Conservation (phyloP, 2,329 filamentous ascomycete genomes). For the Arthroderma uncinatum region DNA sequence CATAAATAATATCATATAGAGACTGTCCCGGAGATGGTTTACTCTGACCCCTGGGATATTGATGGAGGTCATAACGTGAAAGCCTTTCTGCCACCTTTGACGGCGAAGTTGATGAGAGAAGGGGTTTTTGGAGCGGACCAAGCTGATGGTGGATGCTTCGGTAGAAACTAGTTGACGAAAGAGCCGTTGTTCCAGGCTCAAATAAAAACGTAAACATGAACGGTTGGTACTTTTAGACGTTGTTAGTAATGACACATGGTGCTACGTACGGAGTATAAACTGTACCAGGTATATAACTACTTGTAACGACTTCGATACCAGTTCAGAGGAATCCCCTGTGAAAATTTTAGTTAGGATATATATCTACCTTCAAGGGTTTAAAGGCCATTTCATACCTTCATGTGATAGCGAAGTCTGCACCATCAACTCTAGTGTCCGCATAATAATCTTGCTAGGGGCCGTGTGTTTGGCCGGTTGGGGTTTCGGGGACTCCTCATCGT, state of each 20-base stretch:
- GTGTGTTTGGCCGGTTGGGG: neutral
- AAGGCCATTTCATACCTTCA: conserved; percentile 14
- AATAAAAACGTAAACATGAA: conserved; percentile 43
- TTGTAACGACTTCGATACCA: conserved; percentile 19
- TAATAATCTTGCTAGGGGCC: conserved; percentile 21
- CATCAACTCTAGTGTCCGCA: conserved; percentile 28
- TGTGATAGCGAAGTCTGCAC: conserved; percentile 15
- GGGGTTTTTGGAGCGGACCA: conserved; percentile 37
- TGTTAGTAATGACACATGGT: neutral
- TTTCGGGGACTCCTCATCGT: neutral
- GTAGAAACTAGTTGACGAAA: conserved; percentile 36
- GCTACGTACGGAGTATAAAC: neutral
- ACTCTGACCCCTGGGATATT: conserved; percentile 25
- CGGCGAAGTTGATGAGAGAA: conserved; percentile 38
- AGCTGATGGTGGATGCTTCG: conserved; percentile 40
- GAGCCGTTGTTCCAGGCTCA: conserved; percentile 31
- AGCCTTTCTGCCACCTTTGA: conserved; percentile 31
- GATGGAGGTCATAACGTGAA: conserved; percentile 21
- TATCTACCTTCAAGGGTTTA: neutral
- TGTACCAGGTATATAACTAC: conserved; percentile 34
- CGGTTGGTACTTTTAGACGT: conserved; percentile 27
- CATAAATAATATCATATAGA: conserved; percentile 51
- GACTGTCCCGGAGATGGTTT: conserved; percentile 28
- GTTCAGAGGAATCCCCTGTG: neutral
- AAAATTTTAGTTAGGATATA: neutral